Base-by-base conservation (phyloP, 2,329 filamentous ascomycete genomes). In the Rutstroemia sp. region DNA sequence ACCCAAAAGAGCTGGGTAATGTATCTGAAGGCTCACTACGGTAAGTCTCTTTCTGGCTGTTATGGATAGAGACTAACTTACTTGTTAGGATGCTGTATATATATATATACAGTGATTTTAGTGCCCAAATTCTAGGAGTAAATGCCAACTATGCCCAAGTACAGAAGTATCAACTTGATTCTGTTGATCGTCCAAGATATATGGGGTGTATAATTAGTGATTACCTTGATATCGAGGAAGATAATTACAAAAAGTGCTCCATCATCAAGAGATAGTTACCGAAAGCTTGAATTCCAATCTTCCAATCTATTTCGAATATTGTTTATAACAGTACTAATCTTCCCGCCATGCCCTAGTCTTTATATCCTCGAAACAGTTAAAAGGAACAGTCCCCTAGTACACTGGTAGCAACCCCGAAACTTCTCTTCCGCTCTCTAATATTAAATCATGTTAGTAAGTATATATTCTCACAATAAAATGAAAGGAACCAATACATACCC, bases 221-320 rank as follows among this genome's bases (percentile, higher is more conserved):
- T 1, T n/a, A 47, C 9, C 53, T 66, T 5, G 27, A 59, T 1
- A 30, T 9, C 14, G 67, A 69, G 53, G 34, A 18, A 1, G 67
- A 69, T 27, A 66, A 69, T 19, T 66, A 61, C 48, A 69, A 69
- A 49, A 0, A 2, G 1, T 2, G 62, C 6, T 19, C 19, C 5
- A 57, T 66, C 6, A 61, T 67, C 18, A 37, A 56, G 4, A 8
- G 38, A 2, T 67, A 63, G 65, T 54, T 64, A n/a, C n/a, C n/a
- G n/a, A n/a, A n/a, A n/a, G n/a, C n/a, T n/a, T n/a, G n/a, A n/a
- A n/a, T n/a, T n/a, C n/a, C n/a, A n/a, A n/a, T n/a, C n/a, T n/a
- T n/a, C n/a, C n/a, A n/a, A n/a, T n/a, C n/a, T n/a, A n/a, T n/a
- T n/a, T n/a, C n/a, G n/a, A n/a, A n/a, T n/a, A n/a, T n/a, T n/a